phyloP scores from a whole-genome alignment of 176 grass and related monocot genomes.

The Oryza glaberrima region DNA sequence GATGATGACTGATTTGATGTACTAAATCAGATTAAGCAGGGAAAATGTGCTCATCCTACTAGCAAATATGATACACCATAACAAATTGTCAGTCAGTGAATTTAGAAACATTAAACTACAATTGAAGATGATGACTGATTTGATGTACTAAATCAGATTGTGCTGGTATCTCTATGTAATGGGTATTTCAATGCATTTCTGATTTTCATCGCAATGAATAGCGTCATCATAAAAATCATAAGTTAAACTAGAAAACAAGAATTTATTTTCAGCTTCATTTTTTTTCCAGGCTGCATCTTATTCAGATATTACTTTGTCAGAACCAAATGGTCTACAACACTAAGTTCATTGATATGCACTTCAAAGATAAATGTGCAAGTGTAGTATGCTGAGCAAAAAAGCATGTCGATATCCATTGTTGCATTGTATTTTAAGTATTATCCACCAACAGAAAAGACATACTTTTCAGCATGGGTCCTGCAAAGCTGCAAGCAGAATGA shows the following conservation, averaged over 20 bases:
- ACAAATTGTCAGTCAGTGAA: neutral
- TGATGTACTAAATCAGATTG: neutral
- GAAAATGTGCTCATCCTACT: conserved; percentile 16
- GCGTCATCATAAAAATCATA: conserved; percentile 10
- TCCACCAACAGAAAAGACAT: conserved; percentile 33
- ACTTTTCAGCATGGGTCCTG: conserved; percentile 91
- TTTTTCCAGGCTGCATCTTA: neutral
- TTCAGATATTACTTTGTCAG: conserved; percentile 4
- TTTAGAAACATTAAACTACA: conserved; percentile 15
- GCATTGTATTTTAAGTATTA: conserved; percentile 4
- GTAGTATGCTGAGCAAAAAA: conserved; percentile 26
- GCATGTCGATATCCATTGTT: neutral
- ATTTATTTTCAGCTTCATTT: neutral
- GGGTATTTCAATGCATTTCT: conserved; percentile 20
- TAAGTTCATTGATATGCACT: neutral
- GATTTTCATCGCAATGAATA: conserved; percentile 22
- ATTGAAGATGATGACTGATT: conserved; percentile 16
- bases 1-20: conserved; percentile 6
- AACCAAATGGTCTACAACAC: neutral
- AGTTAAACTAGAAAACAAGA: conserved; percentile 12
- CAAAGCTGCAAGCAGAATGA: conserved; percentile 96
- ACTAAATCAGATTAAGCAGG: neutral
- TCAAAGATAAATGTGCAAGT: neutral
- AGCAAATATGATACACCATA: conserved; percentile 26
- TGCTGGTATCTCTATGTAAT: neutral